Percentiles rank a stretch among this genome's conserved stretches.
phyloP scores from a whole-genome alignment of 768 basidiomycete species.

The Amanita subjunquillea region DNA sequence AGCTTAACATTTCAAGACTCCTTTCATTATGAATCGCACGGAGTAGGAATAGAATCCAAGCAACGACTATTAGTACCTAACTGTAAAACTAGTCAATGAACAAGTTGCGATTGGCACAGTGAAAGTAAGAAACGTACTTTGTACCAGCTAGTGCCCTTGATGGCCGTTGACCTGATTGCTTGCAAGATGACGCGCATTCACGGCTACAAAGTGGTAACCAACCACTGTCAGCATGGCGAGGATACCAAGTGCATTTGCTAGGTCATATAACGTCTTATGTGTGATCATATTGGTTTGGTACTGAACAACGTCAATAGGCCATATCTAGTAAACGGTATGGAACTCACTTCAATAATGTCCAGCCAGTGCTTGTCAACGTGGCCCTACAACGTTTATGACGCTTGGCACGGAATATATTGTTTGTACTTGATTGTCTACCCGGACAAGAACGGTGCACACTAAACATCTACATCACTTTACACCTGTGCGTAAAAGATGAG shows the following conservation, averaged over 20 bases:
- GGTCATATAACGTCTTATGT: constrained; percentile 67
- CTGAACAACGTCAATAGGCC: too few relatives aligned
- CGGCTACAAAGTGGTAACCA: constrained; percentile 83
- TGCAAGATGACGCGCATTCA: constrained; percentile 49
- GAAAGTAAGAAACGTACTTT: background rate
- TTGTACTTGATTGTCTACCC: constrained; percentile 20
- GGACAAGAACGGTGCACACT: constrained; percentile 22
- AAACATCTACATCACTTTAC: background rate
- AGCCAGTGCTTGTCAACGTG: background rate
- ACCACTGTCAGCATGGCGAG: constrained; percentile 85
- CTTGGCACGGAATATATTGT: constrained; percentile 8
- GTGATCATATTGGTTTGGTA: constrained; percentile 51
- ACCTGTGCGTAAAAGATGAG: constrained; percentile 37
- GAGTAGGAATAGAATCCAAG: background rate
- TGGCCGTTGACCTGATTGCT: constrained; percentile 5
- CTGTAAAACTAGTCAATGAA: background rate
- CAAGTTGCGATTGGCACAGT: background rate
- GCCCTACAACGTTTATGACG: background rate
- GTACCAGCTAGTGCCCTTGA: background rate
- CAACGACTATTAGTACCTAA: background rate
- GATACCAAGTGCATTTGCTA: constrained; percentile 77
- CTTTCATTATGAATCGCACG: background rate
- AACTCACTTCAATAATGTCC: background rate
- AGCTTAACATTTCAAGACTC: too few relatives aligned
- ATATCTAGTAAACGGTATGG: background rate